phyloP scores from a whole-genome alignment of 208 protist genomes.

The Leishmania tropica region DNA sequence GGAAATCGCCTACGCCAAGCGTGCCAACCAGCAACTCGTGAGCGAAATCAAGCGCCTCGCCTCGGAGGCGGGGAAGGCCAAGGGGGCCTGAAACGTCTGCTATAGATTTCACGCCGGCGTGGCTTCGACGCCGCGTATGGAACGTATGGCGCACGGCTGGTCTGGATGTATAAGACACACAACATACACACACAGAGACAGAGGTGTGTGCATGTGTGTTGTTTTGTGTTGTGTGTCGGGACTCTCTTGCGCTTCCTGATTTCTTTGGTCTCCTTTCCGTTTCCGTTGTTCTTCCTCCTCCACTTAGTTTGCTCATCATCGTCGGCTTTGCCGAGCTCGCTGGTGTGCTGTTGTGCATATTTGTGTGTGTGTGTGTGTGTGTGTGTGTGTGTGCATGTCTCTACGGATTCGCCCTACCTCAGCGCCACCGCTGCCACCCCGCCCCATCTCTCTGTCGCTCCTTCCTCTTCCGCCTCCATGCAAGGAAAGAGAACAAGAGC shows the following conservation, averaged over 20 bases:
- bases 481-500: background rate
- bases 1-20: slow-evolving; percentile 89
- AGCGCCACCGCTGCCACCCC: background rate
- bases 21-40: slow-evolving; percentile 83
- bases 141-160: background rate
- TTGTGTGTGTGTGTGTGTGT: background rate
- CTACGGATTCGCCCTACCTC: background rate
- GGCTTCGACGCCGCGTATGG: background rate
- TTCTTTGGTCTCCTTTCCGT: background rate
- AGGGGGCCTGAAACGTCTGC: slow-evolving; percentile 12
- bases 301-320: background rate
- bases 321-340: background rate
- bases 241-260: background rate
- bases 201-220: background rate
- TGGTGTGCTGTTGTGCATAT: background rate
- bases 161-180: slow-evolving; percentile 2
- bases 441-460: background rate
- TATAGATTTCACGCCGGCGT: background rate
- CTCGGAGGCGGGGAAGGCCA: slow-evolving; percentile 54
- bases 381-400: background rate
- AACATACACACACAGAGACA: no score
- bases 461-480: background rate
- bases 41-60: slow-evolving; percentile 89
- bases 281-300: background rate
- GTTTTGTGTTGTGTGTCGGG: no score